A percentile compares a stretch with the other conserved stretches of the same genome.
phyloP scores from a whole-genome alignment of 768 basidiomycete genomes.

The Naganishia kalamii region DNA sequence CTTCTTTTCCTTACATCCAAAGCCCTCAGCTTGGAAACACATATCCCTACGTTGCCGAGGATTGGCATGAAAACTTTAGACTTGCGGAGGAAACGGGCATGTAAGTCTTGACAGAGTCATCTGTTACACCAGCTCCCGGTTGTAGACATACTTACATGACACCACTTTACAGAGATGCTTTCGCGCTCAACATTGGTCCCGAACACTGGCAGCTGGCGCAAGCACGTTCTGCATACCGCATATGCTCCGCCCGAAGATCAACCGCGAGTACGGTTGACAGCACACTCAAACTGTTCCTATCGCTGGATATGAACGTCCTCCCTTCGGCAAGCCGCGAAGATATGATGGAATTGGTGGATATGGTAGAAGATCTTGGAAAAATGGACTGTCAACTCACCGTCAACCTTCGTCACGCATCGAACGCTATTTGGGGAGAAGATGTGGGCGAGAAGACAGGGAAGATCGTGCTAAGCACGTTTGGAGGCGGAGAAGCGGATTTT shows the following conservation, averaged over 20 bases:
- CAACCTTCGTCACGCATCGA: not conserved
- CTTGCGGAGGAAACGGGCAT: slow-evolving; percentile 40
- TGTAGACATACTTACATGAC: slow-evolving; percentile 12
- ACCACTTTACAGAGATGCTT: slow-evolving; percentile 30
- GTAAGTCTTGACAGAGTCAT: slow-evolving; percentile 30
- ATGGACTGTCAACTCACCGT: slow-evolving; percentile 21
- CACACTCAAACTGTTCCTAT: slow-evolving; percentile 36
- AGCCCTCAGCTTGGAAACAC: slow-evolving; percentile 43
- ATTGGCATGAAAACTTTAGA: slow-evolving; percentile 37
- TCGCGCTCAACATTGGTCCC: slow-evolving; percentile 45
- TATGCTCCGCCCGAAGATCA: not conserved
- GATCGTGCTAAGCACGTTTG: slow-evolving; percentile 41
- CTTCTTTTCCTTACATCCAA: not conserved
- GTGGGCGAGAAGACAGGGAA: not conserved
- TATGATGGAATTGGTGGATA: slow-evolving; percentile 20
- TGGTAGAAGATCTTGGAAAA: slow-evolving; percentile 24
- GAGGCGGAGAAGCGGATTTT: slow-evolving; percentile 36
- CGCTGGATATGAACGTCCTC: slow-evolving; percentile 45
- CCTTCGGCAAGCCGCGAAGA: slow-evolving; percentile 28
- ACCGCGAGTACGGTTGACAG: not conserved
- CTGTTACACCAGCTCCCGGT: not conserved
- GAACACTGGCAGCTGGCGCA: slow-evolving; percentile 46
- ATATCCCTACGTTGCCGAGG: slow-evolving; percentile 36
- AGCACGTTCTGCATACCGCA: slow-evolving; percentile 34
- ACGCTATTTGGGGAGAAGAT: not conserved